Conservation (phyloP, 371 early-diverging fungal species). For the Rhizopus stolonifer region DNA sequence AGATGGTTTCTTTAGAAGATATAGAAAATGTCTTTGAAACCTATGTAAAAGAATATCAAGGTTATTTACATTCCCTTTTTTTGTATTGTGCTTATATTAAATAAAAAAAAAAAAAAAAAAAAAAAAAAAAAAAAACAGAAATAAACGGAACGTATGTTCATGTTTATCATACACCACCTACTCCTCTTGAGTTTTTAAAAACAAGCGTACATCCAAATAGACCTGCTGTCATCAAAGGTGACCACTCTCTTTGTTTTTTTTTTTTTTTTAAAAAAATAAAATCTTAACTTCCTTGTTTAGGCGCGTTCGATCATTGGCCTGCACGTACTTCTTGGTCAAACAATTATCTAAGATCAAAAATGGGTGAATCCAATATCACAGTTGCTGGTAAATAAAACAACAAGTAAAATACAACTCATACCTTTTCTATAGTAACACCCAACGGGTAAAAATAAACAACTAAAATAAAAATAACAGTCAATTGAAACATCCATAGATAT, state of each 20-base stretch:
- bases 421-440: conserved; percentile 31
- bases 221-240: conserved; percentile 46
- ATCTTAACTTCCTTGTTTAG: conserved; percentile 7
- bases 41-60: conserved; percentile 49
- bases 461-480: background rate
- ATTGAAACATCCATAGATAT: conserved; percentile 37
- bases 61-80: no score
- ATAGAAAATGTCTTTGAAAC: conserved; percentile 26
- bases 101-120: no score
- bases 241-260: no score
- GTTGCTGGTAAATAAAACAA: conserved; percentile 50
- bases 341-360: conserved; percentile 50
- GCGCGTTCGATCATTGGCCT: conserved; percentile 56
- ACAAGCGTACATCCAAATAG: conserved; percentile 43
- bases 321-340: conserved; percentile 64
- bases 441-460: conserved; percentile 33
- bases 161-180: conserved; percentile 32
- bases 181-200: conserved; percentile 42
- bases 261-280: background rate
- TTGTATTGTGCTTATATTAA: no score
- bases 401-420: background rate
- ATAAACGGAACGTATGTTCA: conserved; percentile 39
- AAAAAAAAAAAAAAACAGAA: conserved; percentile 32
- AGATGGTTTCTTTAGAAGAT: background rate
- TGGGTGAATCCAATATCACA: conserved; percentile 55